phyloP scores from a whole-genome alignment of 352 stramenopile genomes.

The Achlya hypogyna region DNA sequence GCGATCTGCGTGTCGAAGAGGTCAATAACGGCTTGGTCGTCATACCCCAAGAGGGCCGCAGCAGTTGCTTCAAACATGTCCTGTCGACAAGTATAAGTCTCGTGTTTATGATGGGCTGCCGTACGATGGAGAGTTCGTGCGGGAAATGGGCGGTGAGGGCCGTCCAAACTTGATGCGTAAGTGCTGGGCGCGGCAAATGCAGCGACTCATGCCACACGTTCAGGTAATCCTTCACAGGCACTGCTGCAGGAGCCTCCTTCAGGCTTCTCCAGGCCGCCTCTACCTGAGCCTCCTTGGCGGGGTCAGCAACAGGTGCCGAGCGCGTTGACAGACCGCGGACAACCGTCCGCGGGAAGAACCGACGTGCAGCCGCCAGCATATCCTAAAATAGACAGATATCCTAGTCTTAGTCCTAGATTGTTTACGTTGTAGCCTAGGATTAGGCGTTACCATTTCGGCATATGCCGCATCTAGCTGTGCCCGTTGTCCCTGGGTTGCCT shows the following conservation, averaged over 20 bases:
- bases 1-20: neutral
- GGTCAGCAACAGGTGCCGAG: neutral
- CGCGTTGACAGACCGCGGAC: neutral
- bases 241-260: neutral
- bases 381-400: neutral
- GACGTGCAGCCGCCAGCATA: neutral
- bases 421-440: no score
- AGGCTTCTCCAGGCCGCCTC: neutral
- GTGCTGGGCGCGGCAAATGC: neutral
- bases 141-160: neutral
- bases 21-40: neutral
- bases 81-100: neutral
- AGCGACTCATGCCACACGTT: slow-evolving; percentile 7
- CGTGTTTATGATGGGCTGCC: neutral
- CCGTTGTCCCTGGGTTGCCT: no score
- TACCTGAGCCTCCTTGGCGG: neutral
- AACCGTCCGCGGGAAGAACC: neutral
- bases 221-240: neutral
- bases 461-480: no score
- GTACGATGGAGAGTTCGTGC: slow-evolving; percentile 1
- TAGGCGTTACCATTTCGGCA: no score
- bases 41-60: neutral
- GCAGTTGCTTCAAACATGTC: slow-evolving; percentile 9
- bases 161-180: slow-evolving; percentile 6
- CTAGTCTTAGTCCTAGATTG: no score